A percentile compares a stretch with the other conserved stretches of the same genome.
Evolutionary conservation across 2,329 filamentous ascomycete genomes (phyloP).

Genomic region (Hymenoscyphus occultus): DNA sequence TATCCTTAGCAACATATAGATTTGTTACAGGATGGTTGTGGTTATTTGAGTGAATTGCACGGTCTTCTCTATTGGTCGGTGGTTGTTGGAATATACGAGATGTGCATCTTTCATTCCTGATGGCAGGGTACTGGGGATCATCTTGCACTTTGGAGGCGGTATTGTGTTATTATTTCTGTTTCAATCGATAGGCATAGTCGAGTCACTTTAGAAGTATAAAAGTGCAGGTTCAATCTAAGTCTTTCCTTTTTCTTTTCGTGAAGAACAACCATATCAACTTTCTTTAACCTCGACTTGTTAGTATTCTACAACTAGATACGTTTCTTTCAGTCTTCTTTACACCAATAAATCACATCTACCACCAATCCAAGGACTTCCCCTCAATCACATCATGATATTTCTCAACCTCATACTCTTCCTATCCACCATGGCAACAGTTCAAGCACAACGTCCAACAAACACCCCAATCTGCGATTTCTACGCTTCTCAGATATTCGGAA

Average conservation of each 20-base stretch:
- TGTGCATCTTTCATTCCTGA: background rate
- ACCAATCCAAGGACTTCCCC: background rate
- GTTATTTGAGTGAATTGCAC: background rate
- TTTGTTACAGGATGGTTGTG: background rate
- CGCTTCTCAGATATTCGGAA: constrained; percentile 21
- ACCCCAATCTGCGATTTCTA: constrained; percentile 24
- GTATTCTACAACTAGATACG: background rate
- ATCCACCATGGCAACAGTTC: background rate
- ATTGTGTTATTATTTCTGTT: background rate
- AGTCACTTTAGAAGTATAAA: background rate
- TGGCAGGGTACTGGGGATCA: background rate
- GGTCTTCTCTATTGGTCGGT: background rate
- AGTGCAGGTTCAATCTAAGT: background rate
- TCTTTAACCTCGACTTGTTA: background rate
- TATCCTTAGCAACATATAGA: background rate
- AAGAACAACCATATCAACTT: background rate
- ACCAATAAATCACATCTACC: background rate
- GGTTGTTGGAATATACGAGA: background rate
- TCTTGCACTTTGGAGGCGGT: background rate
- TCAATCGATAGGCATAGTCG: background rate
- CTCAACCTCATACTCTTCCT: background rate
- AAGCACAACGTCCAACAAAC: constrained; percentile 13
- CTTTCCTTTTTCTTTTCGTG: background rate
- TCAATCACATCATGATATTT: background rate
- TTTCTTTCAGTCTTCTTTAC: background rate